Conservation (phyloP, 2,329 filamentous ascomycete species). For the Monilinia fructicola region DNA sequence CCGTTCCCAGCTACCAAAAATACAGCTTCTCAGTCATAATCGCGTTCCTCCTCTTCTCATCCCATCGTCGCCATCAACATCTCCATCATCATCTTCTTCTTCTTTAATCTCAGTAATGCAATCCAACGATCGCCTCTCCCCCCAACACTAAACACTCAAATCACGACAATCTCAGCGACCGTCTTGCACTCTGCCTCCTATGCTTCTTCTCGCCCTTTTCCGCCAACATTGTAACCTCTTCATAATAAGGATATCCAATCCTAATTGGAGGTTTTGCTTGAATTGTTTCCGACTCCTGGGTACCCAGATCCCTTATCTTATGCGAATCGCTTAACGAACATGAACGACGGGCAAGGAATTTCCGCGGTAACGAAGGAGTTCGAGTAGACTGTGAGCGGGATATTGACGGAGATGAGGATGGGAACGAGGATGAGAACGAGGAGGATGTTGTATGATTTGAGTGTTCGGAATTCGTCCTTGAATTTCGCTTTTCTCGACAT, state of each 20-base stretch:
- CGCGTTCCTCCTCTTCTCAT: neutral
- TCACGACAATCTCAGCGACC: neutral
- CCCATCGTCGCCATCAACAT: neutral
- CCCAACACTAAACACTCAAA: neutral
- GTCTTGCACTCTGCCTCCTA: conserved; percentile 16
- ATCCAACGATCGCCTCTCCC: neutral
- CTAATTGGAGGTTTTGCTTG: conserved; percentile 15
- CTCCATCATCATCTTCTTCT: neutral
- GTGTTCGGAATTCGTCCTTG: conserved; percentile 6
- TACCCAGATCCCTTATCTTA: neutral
- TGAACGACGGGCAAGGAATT: neutral
- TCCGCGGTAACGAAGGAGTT: neutral
- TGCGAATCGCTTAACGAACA: conserved; percentile 1
- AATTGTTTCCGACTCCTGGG: neutral
- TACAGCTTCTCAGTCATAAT: neutral
- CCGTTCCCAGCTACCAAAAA: neutral
- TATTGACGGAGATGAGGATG: neutral
- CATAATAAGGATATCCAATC: conserved; percentile 25
- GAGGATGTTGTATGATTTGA: conserved; percentile 12
- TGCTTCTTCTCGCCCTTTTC: conserved; percentile 9
- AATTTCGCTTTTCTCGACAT: conserved; percentile 2
- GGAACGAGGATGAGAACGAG: neutral
- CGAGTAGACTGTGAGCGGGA: conserved; percentile 8
- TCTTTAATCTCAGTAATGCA: neutral
- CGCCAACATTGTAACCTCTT: conserved; percentile 19